These are phyloP conservation scores for Diaporthe sp. DNA, from an alignment of 2,329 filamentous ascomycete genomes.

Conservation along the genomic window DNA sequence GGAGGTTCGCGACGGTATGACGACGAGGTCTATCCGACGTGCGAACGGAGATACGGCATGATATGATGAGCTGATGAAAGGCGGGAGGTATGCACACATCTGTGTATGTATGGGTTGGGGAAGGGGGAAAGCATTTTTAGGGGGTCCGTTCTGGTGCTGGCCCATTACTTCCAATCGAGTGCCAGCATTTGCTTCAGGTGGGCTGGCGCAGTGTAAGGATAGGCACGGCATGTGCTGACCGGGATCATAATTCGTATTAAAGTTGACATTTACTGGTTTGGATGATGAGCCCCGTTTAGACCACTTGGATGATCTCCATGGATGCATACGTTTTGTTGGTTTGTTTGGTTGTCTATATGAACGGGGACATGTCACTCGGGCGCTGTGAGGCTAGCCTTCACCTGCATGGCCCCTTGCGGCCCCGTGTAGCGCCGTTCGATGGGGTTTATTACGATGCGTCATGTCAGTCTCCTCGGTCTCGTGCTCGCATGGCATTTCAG, in stretches of 20 bases:
- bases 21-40: neutral
- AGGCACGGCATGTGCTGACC: conserved; percentile 10
- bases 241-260: conserved; percentile 25
- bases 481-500: neutral
- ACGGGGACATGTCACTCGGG: neutral
- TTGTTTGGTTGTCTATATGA: neutral
- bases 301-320: conserved; percentile 12
- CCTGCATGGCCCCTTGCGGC: neutral
- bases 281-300: neutral
- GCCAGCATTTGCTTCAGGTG: conserved; percentile 23
- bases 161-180: conserved; percentile 7
- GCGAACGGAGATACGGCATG: neutral
- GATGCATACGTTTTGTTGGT: neutral
- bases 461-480: neutral
- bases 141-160: conserved; percentile 8
- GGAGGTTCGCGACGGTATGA: conserved; percentile 21
- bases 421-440: neutral
- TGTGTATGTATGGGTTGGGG: neutral
- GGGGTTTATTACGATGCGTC: neutral
- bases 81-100: neutral
- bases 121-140: neutral
- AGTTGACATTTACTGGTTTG: conserved; percentile 14
- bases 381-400: neutral
- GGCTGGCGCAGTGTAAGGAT: conserved; percentile 24
- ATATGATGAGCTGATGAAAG: conserved; percentile 19